Evolutionary conservation across 768 basidiomycete genomes (phyloP).

Genomic region (Suillus decipiens): DNA sequence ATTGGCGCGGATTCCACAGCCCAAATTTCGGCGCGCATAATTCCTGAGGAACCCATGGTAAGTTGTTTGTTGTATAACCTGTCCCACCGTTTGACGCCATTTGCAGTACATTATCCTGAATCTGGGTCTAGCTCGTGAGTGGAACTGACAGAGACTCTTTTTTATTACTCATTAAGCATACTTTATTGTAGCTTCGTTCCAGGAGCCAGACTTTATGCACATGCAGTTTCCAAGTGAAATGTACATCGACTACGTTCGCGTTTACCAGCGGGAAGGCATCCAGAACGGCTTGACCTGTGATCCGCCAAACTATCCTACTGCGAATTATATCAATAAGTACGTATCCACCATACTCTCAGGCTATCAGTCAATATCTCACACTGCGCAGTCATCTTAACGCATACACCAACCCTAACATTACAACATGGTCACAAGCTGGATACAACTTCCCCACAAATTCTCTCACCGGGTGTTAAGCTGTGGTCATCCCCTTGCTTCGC

Average conservation of each 20-base stretch:
- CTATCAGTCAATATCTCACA: conserved; percentile 13
- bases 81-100: conserved; percentile 14
- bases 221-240: conserved; percentile 78
- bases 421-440: conserved; percentile 81
- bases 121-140: conserved; percentile 71
- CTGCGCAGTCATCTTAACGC: conserved; percentile 42
- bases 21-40: conserved; percentile 64
- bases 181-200: conserved; percentile 57
- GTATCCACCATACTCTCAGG: conserved; percentile 18
- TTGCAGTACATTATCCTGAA: conserved; percentile 81
- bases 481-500: conserved; percentile 23
- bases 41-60: conserved; percentile 93
- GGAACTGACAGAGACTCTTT: background rate
- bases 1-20: conserved; percentile 65
- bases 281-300: conserved; percentile 75
- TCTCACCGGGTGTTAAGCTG: conserved; percentile 35
- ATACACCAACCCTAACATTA: conserved; percentile 81
- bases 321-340: conserved; percentile 73
- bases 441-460: conserved; percentile 75
- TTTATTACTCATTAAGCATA: conserved; percentile 4
- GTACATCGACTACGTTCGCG: conserved; percentile 88
- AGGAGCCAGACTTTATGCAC: conserved; percentile 67
- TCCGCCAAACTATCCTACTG: conserved; percentile 76
- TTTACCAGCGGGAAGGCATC: conserved; percentile 80
- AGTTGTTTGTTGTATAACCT: conserved; percentile 26